Percentiles rank a stretch among this genome's conserved stretches.
Conservation (phyloP, 495 filamentous ascomycete genomes). For the Xylaria nigripes region DNA sequence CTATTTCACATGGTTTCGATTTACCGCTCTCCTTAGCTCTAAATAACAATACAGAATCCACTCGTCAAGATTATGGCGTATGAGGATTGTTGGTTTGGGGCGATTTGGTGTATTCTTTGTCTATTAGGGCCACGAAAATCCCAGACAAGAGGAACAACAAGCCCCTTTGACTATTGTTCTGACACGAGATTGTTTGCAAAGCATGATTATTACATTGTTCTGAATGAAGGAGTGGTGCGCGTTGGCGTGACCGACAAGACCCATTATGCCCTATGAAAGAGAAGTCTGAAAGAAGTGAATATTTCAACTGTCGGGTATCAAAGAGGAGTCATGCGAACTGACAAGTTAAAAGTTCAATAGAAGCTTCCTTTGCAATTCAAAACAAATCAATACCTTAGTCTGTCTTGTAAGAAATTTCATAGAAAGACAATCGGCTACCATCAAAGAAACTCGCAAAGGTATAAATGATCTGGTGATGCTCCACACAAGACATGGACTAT, state of each 20-base stretch:
- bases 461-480: background rate
- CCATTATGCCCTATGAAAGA: background rate
- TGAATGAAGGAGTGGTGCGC: background rate
- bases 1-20: too few relatives aligned
- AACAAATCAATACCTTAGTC: background rate
- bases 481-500: background rate
- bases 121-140: too few relatives aligned
- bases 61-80: too few relatives aligned
- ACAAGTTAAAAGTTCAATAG: background rate
- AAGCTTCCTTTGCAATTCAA: background rate
- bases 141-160: background rate
- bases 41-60: too few relatives aligned
- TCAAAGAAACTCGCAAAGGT: background rate
- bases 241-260: background rate
- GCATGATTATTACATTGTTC: background rate
- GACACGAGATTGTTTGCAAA: background rate
- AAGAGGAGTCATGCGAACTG: background rate
- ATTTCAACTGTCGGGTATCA: background rate
- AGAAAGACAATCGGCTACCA: background rate
- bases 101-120: too few relatives aligned
- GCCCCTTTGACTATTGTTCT: background rate
- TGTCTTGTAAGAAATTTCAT: background rate
- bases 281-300: background rate
- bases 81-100: too few relatives aligned
- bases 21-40: too few relatives aligned